phyloP scores from a whole-genome alignment of 768 basidiomycete species.

The Rhodosporidiobolus sp. region DNA sequence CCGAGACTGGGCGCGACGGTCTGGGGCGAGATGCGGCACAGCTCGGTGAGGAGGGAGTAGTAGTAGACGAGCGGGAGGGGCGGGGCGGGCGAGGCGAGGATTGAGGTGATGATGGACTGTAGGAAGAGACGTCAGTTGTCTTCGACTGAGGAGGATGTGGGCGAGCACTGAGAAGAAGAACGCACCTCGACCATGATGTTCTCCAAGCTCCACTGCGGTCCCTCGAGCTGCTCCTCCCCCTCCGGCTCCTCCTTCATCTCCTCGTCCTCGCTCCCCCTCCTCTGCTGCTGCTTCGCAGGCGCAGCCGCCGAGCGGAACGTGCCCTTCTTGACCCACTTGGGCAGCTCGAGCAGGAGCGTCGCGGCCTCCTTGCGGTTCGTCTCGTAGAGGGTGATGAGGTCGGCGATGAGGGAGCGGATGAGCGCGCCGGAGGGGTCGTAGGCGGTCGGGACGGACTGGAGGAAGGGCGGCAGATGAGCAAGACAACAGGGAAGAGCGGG shows the following conservation, averaged over 20 bases:
- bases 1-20: slow-evolving; percentile 96
- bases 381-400: slow-evolving; percentile 84
- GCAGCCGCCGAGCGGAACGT: slow-evolving; percentile 63
- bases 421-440: slow-evolving; percentile 46
- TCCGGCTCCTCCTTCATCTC: slow-evolving; percentile 49
- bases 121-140: not conserved
- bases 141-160: not conserved
- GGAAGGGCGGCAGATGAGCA: not conserved
- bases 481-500: slow-evolving; percentile 52
- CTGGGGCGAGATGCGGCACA: slow-evolving; percentile 87
- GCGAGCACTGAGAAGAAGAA: not conserved
- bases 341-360: slow-evolving; percentile 75
- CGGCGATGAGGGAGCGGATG: slow-evolving; percentile 68
- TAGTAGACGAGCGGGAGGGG: slow-evolving; percentile 79
- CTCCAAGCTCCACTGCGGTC: slow-evolving; percentile 80
- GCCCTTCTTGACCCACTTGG: slow-evolving; percentile 74
- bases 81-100: slow-evolving; percentile 74
- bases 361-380: slow-evolving; percentile 95
- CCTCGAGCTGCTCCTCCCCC: slow-evolving; percentile 54
- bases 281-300: slow-evolving; percentile 1
- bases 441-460: slow-evolving; percentile 27
- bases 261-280: slow-evolving; percentile 6
- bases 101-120: slow-evolving; percentile 68
- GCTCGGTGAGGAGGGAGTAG: slow-evolving; percentile 79
- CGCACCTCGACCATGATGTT: slow-evolving; percentile 79